phyloP scores from a whole-genome alignment of 345 rosid species.

The Litchi chinensis region DNA sequence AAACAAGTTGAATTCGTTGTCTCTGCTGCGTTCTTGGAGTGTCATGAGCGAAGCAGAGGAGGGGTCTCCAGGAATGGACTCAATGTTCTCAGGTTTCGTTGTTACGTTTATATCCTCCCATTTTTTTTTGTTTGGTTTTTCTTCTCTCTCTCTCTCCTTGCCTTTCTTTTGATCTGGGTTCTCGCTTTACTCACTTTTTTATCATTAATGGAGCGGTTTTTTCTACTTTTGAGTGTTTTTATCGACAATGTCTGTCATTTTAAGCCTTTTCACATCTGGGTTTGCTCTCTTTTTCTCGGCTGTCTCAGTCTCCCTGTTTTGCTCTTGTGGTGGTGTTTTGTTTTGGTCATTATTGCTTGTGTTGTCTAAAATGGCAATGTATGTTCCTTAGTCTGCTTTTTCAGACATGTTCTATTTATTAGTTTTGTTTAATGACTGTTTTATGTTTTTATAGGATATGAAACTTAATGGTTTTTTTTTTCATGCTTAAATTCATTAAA shows the following conservation, averaged over 20 bases:
- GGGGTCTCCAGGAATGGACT: constrained; percentile 15
- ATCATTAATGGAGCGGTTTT: constrained; percentile 4
- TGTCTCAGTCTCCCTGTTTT: background rate
- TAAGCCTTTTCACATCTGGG: constrained; percentile 13
- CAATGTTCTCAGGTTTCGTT: constrained; percentile 21
- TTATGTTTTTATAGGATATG: background rate
- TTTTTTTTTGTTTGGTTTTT: background rate
- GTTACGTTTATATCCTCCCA: background rate
- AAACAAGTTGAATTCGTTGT: background rate
- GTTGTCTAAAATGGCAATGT: background rate
- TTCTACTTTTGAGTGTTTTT: background rate
- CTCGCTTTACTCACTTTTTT: background rate
- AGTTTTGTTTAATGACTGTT: background rate
- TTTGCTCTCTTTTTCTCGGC: background rate
- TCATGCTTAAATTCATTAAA: background rate
- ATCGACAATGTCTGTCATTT: constrained; percentile 6
- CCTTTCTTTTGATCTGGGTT: constrained; percentile 8
- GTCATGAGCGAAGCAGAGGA: constrained; percentile 10
- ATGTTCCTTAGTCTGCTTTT: background rate
- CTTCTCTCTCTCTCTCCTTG: background rate
- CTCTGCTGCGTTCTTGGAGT: background rate
- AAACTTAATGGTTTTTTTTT: background rate
- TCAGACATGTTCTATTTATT: background rate
- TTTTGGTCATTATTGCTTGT: background rate
- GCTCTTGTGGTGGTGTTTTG: background rate